Evolutionary conservation across 106 monocot species (phyloP).

Genomic region (Phalaenopsis equestris): DNA sequence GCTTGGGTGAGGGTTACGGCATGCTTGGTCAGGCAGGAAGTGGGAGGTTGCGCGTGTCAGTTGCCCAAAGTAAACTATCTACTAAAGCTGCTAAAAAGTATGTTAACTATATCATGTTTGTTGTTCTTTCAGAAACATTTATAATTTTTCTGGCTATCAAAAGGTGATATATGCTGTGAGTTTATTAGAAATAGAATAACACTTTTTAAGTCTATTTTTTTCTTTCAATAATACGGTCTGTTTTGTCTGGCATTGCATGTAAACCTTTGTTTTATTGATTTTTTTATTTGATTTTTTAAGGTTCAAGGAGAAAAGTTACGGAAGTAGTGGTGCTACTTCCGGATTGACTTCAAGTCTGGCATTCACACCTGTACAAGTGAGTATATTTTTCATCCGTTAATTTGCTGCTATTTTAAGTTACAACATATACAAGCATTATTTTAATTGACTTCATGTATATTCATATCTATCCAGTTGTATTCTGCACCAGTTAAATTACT

Average conservation of each 20-base stretch:
- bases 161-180: neutral
- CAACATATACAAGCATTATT: no score
- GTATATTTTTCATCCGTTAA: constrained; percentile 9
- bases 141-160: neutral
- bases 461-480: neutral
- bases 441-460: no score
- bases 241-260: neutral
- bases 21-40: constrained; percentile 99
- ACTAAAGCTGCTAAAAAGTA: constrained; percentile 79
- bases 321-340: constrained; percentile 86
- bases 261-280: constrained; percentile 8
- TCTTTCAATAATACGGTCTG: neutral
- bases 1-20: constrained; percentile 94
- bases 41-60: constrained; percentile 84
- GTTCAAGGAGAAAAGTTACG: constrained; percentile 81
- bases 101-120: neutral
- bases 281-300: constrained; percentile 21
- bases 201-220: neutral
- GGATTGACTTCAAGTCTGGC: constrained; percentile 94
- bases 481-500: neutral
- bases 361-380: constrained; percentile 95
- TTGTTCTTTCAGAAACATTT: neutral
- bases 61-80: constrained; percentile 78
- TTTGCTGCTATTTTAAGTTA: neutral
- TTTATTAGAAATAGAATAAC: neutral